phyloP scores from a whole-genome alignment of 192 early-diverging fungal genomes.

The Mortierella alpina region DNA sequence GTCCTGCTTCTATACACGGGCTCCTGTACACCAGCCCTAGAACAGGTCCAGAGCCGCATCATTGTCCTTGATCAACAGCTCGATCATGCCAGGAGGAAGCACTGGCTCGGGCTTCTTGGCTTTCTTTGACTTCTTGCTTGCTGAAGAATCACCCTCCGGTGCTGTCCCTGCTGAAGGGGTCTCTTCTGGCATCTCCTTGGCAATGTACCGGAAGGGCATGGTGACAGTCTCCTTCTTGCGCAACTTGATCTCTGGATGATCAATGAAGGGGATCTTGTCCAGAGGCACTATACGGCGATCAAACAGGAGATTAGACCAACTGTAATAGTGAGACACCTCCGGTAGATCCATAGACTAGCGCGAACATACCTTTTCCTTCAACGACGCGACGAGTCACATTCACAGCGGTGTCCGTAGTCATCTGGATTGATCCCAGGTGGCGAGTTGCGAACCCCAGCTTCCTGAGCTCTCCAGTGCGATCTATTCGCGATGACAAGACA shows the following conservation, averaged over 20 bases:
- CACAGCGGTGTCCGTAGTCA: constrained; percentile 90
- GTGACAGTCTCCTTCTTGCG: constrained; percentile 76
- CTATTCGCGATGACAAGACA: constrained; percentile 4
- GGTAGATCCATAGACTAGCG: neutral
- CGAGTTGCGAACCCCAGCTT: constrained; percentile 75
- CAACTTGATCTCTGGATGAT: constrained; percentile 78
- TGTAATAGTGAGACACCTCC: neutral
- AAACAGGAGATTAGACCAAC: neutral
- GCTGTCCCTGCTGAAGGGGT: neutral
- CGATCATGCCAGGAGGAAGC: constrained; percentile 80
- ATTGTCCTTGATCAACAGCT: constrained; percentile 77
- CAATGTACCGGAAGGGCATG: constrained; percentile 86
- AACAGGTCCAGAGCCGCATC: constrained; percentile 64
- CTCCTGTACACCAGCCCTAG: neutral
- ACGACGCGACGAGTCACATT: constrained; percentile 76
- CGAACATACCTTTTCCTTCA: constrained; percentile 65
- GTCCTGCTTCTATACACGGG: no score
- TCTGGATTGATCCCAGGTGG: constrained; percentile 80
- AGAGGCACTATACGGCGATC: constrained; percentile 56
- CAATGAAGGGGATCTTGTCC: constrained; percentile 73
- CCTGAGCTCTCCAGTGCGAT: constrained; percentile 71
- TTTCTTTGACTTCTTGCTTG: constrained; percentile 49
- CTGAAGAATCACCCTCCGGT: neutral
- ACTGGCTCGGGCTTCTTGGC: constrained; percentile 61
- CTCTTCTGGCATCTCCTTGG: constrained; percentile 28